Conservation (phyloP, 164 flowering plant genomes). For the Stephania cephalantha region DNA sequence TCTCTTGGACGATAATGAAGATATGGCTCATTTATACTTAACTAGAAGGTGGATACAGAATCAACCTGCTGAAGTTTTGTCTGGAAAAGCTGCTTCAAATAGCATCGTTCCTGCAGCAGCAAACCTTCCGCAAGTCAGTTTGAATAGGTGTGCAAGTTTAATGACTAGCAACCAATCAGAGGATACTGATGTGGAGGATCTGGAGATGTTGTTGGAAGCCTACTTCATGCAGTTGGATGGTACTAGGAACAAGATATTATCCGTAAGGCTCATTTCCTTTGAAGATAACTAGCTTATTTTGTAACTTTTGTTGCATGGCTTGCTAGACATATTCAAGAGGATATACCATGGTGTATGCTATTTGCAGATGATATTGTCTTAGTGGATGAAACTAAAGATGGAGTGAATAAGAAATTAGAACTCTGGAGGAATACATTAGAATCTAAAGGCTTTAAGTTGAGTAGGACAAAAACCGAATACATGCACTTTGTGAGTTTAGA, state of each 20-base stretch:
- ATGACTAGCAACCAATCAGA: slow-evolving; percentile 43
- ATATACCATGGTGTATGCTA: too few relatives aligned
- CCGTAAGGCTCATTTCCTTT: slow-evolving; percentile 43
- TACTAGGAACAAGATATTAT: slow-evolving; percentile 81
- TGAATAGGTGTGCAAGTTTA: slow-evolving; percentile 65
- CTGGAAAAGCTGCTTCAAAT: slow-evolving; percentile 41
- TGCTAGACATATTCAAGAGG: too few relatives aligned
- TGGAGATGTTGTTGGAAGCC: slow-evolving; percentile 97
- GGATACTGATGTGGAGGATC: slow-evolving; percentile 84
- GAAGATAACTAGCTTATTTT: neutral
- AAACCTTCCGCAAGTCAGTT: slow-evolving; percentile 41
- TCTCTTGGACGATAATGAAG: slow-evolving; percentile 90
- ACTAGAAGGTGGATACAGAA: slow-evolving; percentile 81
- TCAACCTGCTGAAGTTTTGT: slow-evolving; percentile 61
- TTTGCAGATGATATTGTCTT: too few relatives aligned
- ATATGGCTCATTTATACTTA: slow-evolving; percentile 85
- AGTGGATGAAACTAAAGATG: too few relatives aligned
- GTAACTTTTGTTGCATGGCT: neutral
- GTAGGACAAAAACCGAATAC: too few relatives aligned
- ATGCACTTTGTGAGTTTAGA: too few relatives aligned
- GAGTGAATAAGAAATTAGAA: too few relatives aligned
- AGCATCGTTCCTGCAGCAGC: slow-evolving; percentile 27
- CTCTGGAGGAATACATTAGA: too few relatives aligned
- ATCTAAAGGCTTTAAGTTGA: too few relatives aligned
- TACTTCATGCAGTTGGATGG: slow-evolving; percentile 98